These are phyloP conservation scores for Trichosporon sp. DNA, from an alignment of 1,284 basidiomycete genomes.

Conservation along the genomic window DNA sequence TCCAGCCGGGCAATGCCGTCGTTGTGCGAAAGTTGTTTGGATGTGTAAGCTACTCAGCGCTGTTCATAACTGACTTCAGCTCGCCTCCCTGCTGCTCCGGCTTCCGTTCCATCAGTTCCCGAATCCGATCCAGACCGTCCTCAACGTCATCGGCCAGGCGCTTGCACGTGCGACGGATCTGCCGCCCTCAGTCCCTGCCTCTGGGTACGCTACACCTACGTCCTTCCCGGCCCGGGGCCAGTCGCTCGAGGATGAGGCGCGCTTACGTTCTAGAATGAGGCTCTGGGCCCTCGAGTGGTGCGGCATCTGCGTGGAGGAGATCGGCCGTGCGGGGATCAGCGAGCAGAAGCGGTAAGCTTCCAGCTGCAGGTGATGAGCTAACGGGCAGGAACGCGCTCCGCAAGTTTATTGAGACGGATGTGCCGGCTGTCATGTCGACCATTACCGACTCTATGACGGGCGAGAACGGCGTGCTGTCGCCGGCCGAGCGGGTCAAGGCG, in stretches of 20 bases:
- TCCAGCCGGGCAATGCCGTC: constrained; percentile 50
- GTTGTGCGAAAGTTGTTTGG: constrained; percentile 81
- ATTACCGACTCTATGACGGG: constrained; percentile 57
- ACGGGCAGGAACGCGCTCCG: constrained; percentile 32
- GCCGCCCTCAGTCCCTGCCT: constrained; percentile 34
- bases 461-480: constrained; percentile 13
- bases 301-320: constrained; percentile 76
- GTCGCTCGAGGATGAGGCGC: constrained; percentile 14
- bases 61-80: constrained; percentile 24
- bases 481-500: constrained; percentile 51
- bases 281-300: constrained; percentile 64
- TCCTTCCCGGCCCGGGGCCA: constrained; percentile 55
- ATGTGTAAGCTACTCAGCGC: constrained; percentile 56
- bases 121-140: constrained; percentile 37
- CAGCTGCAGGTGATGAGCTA: neutral
- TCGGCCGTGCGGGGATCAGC: constrained; percentile 66
- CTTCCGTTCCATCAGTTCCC: constrained; percentile 42
- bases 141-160: constrained; percentile 33
- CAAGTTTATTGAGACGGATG: constrained; percentile 52
- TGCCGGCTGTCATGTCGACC: constrained; percentile 64
- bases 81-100: constrained; percentile 40
- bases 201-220: constrained; percentile 46
- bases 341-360: constrained; percentile 64
- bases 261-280: constrained; percentile 29
- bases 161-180: constrained; percentile 32